Base-by-base conservation (phyloP, 2,329 filamentous ascomycete genomes). In the Ceratocystis smalleyi region DNA sequence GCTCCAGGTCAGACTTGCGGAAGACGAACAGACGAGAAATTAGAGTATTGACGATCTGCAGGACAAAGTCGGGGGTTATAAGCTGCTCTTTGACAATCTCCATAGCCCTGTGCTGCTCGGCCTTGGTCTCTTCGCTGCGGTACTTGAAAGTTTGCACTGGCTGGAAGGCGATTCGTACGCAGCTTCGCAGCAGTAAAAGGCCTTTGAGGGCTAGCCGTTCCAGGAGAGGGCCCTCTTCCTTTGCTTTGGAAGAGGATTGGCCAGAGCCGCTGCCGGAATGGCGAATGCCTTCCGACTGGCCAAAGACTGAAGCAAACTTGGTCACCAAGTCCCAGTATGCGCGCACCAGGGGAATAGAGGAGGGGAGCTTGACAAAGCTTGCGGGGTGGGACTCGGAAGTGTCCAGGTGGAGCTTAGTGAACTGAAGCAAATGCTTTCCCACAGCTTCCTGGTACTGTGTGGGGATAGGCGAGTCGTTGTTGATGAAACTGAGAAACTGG, bases 1-100 rank as follows among this genome's bases (percentile, higher is more conserved):
- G 87, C 67, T 90, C 85, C 0, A 97, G 81, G 73, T 99, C 94
- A 62, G 84, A 84, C 66, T 87, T 83, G 43, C 90, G 84, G 73
- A 97, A 94, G 45, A 94, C 82, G 72, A 99, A 94, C 69, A 96
- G 89, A 69, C 87, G 86, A 0, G 88, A 90, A 62, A 99, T 88
- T 64, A 96, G 84, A 12, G 86, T 79, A 68, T 94, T 89, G 72
- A 94, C 89, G 69, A 95, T 86, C 68, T 91, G 84, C 17, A 87
- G 78, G 2, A 96, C 85, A 65, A 96, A 83, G 0, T 87, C 82
- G 43, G 88, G 80, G 3, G 85, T 88, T 55, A 99, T 81, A 0
- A 99, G 78, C 24, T 90, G 79, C 1, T 78, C 78, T 72, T 89
- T 91, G 71, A 97, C 78, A 7, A 85, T 76, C 6, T 83, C 76